A percentile compares a stretch with the other conserved stretches of the same genome.
Evolutionary conservation across 1,284 basidiomycete genomes (phyloP).

Genomic region (Phaffia rhodozyma): DNA sequence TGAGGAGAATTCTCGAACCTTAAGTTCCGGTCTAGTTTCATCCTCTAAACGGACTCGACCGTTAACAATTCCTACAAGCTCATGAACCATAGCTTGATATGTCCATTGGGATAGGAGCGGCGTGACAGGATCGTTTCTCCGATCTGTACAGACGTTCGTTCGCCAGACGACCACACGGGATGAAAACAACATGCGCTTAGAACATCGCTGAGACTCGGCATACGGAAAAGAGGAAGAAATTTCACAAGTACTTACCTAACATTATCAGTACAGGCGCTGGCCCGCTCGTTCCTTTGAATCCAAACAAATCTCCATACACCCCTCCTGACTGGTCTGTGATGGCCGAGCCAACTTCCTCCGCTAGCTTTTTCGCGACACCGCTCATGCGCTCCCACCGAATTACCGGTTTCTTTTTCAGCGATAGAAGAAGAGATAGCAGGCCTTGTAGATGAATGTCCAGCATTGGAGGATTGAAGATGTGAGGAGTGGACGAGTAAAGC

Average conservation of each 20-base stretch:
- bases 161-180: too few relatives aligned
- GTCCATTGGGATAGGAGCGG: slow-evolving; percentile 98
- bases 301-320: slow-evolving; percentile 39
- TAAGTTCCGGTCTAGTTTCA: slow-evolving; percentile 72
- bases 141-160: slow-evolving; percentile 41
- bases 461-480: slow-evolving; percentile 56
- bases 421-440: slow-evolving; percentile 76
- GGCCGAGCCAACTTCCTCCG: slow-evolving; percentile 63
- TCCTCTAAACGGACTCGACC: slow-evolving; percentile 81
- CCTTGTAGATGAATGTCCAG: slow-evolving; percentile 69
- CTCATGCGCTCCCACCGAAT: slow-evolving; percentile 95
- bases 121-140: slow-evolving; percentile 94
- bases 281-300: slow-evolving; percentile 41
- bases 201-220: too few relatives aligned
- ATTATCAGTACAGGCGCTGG: slow-evolving; percentile 43
- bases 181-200: too few relatives aligned
- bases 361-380: slow-evolving; percentile 77
- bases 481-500: slow-evolving; percentile 55
- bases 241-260: slow-evolving; percentile 28
- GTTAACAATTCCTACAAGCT: slow-evolving; percentile 85
- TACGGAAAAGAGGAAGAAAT: neutral
- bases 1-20: slow-evolving; percentile 43
- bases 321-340: slow-evolving; percentile 21
- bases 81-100: slow-evolving; percentile 99
- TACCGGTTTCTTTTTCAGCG: slow-evolving; percentile 84